Percentiles rank a stretch among this genome's conserved stretches.
Evolutionary conservation across 2,329 filamentous ascomycete genomes (phyloP).

Genomic region (Keithomyces neogunnii): DNA sequence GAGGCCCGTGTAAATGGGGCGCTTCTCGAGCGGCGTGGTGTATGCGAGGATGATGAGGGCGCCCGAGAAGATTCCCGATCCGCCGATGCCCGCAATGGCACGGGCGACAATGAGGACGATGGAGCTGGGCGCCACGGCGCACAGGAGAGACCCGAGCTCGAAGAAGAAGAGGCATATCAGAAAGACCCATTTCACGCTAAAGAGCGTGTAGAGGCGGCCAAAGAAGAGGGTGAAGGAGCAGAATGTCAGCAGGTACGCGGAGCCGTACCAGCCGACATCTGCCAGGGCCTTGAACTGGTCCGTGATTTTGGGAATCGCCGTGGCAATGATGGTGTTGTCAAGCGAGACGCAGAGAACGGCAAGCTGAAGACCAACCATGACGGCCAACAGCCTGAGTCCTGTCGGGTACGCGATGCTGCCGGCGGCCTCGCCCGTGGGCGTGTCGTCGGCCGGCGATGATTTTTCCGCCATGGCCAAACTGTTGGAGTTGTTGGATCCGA

Average conservation of each 20-base stretch:
- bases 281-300: slow-evolving; percentile 32
- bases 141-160: slow-evolving; percentile 34
- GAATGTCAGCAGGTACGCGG: slow-evolving; percentile 32
- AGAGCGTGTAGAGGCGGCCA: slow-evolving; percentile 37
- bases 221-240: slow-evolving; percentile 30
- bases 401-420: too few species aligned
- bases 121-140: slow-evolving; percentile 29
- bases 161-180: slow-evolving; percentile 30
- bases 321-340: slow-evolving; percentile 32
- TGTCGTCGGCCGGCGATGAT: too few species aligned
- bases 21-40: slow-evolving; percentile 14
- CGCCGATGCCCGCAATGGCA: slow-evolving; percentile 33
- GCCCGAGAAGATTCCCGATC: slow-evolving; percentile 34
- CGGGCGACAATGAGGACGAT: slow-evolving; percentile 35
- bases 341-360: too few species aligned
- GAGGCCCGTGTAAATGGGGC: slow-evolving; percentile 15
- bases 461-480: too few species aligned
- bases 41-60: slow-evolving; percentile 36
- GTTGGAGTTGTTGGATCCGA: too few species aligned
- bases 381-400: too few species aligned
- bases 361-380: too few species aligned
- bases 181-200: slow-evolving; percentile 32
- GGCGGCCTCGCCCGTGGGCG: too few species aligned
- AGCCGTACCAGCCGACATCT: slow-evolving; percentile 43
- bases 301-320: slow-evolving; percentile 35